A percentile compares a stretch with the other conserved stretches of the same genome.
phyloP scores from a whole-genome alignment of 139 green algal species.

The Auxenochlorella protothecoides region DNA sequence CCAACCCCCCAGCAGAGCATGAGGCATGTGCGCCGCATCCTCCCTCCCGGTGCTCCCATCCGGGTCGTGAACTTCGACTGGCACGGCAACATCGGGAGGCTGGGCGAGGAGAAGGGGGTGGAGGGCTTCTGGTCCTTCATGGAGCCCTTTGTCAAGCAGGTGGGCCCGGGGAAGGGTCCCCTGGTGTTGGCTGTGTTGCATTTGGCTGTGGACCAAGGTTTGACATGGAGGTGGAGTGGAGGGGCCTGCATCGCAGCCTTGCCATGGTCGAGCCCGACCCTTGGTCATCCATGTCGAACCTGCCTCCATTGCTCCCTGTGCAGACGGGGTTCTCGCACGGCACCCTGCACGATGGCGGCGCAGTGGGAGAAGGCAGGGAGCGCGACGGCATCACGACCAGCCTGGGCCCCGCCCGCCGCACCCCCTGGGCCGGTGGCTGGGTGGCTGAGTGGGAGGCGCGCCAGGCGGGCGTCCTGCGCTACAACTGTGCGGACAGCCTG shows the following conservation, averaged over 20 bases:
- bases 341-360: too few relatives aligned
- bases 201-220: slow-evolving; percentile 4
- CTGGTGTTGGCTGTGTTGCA: background rate
- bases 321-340: too few relatives aligned
- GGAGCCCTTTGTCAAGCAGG: slow-evolving; percentile 25
- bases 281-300: too few relatives aligned
- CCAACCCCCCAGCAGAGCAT: slow-evolving; percentile 26
- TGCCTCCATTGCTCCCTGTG: too few relatives aligned
- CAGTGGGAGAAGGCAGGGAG: background rate
- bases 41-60: slow-evolving; percentile 11
- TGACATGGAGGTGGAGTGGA: background rate
- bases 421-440: slow-evolving; percentile 33
- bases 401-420: background rate
- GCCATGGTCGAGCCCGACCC: too few relatives aligned
- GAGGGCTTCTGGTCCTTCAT: slow-evolving; percentile 85
- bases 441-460: slow-evolving; percentile 34
- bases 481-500: slow-evolving; percentile 96
- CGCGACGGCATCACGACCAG: background rate
- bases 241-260: too few relatives aligned
- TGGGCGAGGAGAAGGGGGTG: slow-evolving; percentile 74
- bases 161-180: slow-evolving; percentile 10
- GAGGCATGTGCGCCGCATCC: slow-evolving; percentile 35
- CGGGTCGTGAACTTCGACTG: slow-evolving; percentile 84
- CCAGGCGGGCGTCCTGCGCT: slow-evolving; percentile 69
- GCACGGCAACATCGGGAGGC: slow-evolving; percentile 82